Conservation (phyloP, 2,329 filamentous ascomycete species). For the Dryadomyces quercivorus region DNA sequence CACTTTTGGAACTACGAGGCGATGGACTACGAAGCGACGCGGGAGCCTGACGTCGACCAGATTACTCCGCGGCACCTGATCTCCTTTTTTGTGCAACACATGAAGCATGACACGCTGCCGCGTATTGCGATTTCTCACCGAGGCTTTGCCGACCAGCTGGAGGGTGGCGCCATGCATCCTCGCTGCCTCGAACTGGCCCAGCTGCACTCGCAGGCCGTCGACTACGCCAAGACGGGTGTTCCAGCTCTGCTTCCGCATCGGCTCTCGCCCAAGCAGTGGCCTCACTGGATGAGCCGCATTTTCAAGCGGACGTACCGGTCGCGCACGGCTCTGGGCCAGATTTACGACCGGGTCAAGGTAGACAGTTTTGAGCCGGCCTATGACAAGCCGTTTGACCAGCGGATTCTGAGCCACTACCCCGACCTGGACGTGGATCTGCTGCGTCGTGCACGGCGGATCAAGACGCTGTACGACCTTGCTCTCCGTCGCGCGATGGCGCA, state of each 20-base stretch:
- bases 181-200: conserved; percentile 64
- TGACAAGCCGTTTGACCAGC: conserved; percentile 58
- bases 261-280: conserved; percentile 54
- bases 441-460: conserved; percentile 51
- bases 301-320: conserved; percentile 51
- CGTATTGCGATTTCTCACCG: conserved; percentile 75
- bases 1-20: conserved; percentile 53
- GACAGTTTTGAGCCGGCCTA: conserved; percentile 65
- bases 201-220: conserved; percentile 83
- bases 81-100: conserved; percentile 80
- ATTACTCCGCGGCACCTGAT: conserved; percentile 65
- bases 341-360: conserved; percentile 64
- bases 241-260: conserved; percentile 54
- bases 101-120: conserved; percentile 78
- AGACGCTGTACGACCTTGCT: conserved; percentile 63
- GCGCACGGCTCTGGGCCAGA: conserved; percentile 57
- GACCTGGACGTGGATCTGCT: conserved; percentile 42
- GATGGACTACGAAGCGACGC: conserved; percentile 60
- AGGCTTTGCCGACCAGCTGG: conserved; percentile 55
- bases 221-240: conserved; percentile 84
- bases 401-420: conserved; percentile 53
- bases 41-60: conserved; percentile 42
- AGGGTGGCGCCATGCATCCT: conserved; percentile 50
- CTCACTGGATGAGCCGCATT: conserved; percentile 78
- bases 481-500: conserved; percentile 76